Evolutionary conservation across 2,329 filamentous ascomycete genomes (phyloP), one percentile per base, ranked within the genome.

Genomic region (Graphilbum fragrans): DNA sequence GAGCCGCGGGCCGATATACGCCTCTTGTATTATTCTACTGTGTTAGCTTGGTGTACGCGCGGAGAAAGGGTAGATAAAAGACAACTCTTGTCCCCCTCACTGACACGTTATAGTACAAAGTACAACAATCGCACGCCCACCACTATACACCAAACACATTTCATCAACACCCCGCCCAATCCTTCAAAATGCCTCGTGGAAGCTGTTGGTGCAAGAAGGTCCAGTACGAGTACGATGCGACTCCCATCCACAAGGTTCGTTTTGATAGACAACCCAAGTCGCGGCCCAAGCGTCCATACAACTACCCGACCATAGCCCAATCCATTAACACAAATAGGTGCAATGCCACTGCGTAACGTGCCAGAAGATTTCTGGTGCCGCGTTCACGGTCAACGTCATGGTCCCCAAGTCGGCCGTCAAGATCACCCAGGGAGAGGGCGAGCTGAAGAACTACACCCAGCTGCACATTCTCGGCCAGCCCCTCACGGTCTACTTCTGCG

Each of bases 331-430:
- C 6, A 17, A 21, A 31, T 3, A 38, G 36, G 36, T 38, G 17
- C 25, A 38, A 38, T 38, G 36, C 36, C 25, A 38, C 36, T 38
- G 36, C 11, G 23, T 38, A 11, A 38, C 36, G 14, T 38, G 36
- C 25, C 25, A 38, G 17, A 38, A 31, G 36, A 38, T 31, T 18
- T 38, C 36, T 16, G 36, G 36, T 11, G 36, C 23, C 14, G 25
- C 36, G 9, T 38, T 38, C 12, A 38, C 36, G 23, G 36, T 38
- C 25, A 38, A 38, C 23, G 36, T 38, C 36, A 38, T 38, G 36
- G 25, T 38, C 14, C 36, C 36, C 17, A 38, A 38, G 17, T 2
- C n/a, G 1, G n/a, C 36, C n/a, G 17, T 38, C 2, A 38, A 38
- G 23, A 21, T 38, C 4, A 31, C 33, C 10, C 6, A 7, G 6